These are phyloP conservation scores for Pilasporangium apinafurcum DNA, from an alignment of 352 stramenopile species.

Conservation along the genomic window DNA sequence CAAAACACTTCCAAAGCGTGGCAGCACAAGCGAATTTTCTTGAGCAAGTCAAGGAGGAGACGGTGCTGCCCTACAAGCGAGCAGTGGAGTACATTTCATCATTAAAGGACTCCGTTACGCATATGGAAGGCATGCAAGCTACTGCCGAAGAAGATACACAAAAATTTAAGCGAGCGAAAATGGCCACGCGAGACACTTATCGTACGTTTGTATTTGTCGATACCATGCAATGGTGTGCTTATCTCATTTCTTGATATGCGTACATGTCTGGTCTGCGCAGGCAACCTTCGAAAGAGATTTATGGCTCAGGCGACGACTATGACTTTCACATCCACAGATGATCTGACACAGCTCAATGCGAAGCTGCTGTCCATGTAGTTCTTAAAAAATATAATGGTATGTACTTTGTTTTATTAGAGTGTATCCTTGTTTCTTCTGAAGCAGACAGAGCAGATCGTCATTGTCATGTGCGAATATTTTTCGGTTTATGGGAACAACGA, in stretches of 20 bases:
- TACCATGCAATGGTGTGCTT: background rate
- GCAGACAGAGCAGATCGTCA: too few species aligned
- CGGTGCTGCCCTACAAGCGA: slow-evolving; percentile 39
- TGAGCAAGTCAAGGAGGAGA: slow-evolving; percentile 24
- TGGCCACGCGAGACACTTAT: slow-evolving; percentile 36
- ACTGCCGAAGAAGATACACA: slow-evolving; percentile 38
- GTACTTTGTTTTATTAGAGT: too few species aligned
- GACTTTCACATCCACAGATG: slow-evolving; percentile 40
- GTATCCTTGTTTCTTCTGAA: too few species aligned
- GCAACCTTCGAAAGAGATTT: slow-evolving; percentile 45
- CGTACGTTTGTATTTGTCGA: slow-evolving; percentile 2
- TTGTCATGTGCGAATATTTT: too few species aligned
- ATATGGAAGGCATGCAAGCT: slow-evolving; percentile 36
- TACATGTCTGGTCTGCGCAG: too few species aligned
- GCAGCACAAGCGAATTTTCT: slow-evolving; percentile 36
- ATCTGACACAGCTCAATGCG: slow-evolving; percentile 44
- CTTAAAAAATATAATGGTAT: too few species aligned
- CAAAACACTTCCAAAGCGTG: slow-evolving; percentile 28
- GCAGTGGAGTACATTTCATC: slow-evolving; percentile 29
- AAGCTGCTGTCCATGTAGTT: slow-evolving; percentile 28
- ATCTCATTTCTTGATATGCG: background rate
- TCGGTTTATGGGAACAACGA: too few species aligned
- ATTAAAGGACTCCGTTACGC: slow-evolving; percentile 35
- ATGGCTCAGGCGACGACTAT: slow-evolving; percentile 36
- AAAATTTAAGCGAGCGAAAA: slow-evolving; percentile 46